Evolutionary conservation across 192 early-diverging fungal species (phyloP).

Genomic region (Coemansia sp.): DNA sequence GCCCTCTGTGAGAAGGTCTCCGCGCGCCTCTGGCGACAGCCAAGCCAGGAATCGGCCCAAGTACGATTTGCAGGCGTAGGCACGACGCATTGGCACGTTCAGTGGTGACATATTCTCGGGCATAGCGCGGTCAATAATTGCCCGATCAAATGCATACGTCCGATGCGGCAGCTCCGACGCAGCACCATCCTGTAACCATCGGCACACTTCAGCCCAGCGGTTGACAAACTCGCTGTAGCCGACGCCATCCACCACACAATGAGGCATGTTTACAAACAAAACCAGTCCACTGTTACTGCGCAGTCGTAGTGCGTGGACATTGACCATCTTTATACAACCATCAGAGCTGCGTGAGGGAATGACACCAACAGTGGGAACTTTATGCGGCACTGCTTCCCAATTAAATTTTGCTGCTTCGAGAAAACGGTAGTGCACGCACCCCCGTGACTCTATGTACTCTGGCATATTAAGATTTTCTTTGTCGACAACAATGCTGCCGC

Average conservation of each 20-base stretch:
- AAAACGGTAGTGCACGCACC: constrained; percentile 12
- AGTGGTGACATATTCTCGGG: constrained; percentile 20
- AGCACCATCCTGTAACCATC: constrained; percentile 7
- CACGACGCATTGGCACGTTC: neutral
- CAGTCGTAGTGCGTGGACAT: constrained; percentile 37
- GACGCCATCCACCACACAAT: constrained; percentile 41
- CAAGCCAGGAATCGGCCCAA: constrained; percentile 31
- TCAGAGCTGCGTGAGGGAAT: constrained; percentile 9
- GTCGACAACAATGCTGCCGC: constrained; percentile 28
- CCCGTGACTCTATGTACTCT: constrained; percentile 42
- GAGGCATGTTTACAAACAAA: constrained; percentile 42
- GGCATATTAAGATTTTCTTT: constrained; percentile 44
- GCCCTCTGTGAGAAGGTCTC: constrained; percentile 5
- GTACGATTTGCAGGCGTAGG: constrained; percentile 12
- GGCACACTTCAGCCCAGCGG: constrained; percentile 43
- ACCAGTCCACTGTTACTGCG: constrained; percentile 37
- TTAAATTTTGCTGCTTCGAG: constrained; percentile 20
- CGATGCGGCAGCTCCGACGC: constrained; percentile 1
- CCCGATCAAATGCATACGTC: constrained; percentile 36
- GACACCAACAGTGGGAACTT: constrained; percentile 10
- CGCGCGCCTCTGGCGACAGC: constrained; percentile 40
- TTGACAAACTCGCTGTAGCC: constrained; percentile 38
- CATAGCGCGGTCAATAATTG: constrained; percentile 14
- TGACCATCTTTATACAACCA: constrained; percentile 27
- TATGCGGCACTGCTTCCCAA: constrained; percentile 27